These are phyloP conservation scores for Phytopythium mirpurense DNA, from an alignment of 352 stramenopile genomes.

Conservation along the genomic window DNA sequence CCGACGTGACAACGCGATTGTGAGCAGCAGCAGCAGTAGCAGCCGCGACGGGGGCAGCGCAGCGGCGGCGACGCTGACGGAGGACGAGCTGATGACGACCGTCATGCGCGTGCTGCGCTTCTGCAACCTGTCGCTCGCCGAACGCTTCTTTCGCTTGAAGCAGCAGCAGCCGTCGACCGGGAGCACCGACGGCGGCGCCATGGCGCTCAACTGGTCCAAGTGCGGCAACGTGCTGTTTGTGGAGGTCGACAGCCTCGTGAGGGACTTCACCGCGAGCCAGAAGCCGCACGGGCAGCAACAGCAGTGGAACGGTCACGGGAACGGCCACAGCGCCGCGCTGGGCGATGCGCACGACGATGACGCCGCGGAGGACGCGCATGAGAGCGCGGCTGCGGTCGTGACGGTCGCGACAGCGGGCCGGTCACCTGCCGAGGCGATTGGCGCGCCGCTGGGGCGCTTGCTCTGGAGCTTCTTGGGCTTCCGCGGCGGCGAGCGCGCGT, in stretches of 20 bases:
- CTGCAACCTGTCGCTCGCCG: constrained; percentile 74
- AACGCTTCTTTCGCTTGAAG: constrained; percentile 46
- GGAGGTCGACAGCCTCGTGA: constrained; percentile 72
- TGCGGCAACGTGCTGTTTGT: constrained; percentile 82
- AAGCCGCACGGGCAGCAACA: constrained; percentile 26
- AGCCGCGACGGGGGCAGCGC: constrained; percentile 4
- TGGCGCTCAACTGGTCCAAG: constrained; percentile 66
- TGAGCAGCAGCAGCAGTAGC: constrained; percentile 7
- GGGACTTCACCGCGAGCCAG: constrained; percentile 68
- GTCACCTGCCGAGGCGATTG: constrained; percentile 47
- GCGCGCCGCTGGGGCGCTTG: constrained; percentile 50
- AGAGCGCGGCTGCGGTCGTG: not conserved
- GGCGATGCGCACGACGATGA: constrained; percentile 1
- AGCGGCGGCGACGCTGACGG: constrained; percentile 15
- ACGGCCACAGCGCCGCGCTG: not conserved
- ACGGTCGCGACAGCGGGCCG: constrained; percentile 6
- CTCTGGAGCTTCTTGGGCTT: constrained; percentile 82
- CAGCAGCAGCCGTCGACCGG: constrained; percentile 15
- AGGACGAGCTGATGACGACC: constrained; percentile 59
- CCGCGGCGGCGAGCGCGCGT: constrained; percentile 71
- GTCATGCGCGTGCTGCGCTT: constrained; percentile 63
- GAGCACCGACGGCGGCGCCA: constrained; percentile 12
- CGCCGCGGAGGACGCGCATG: not conserved
- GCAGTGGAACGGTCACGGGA: not conserved
- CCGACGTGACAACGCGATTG: constrained; percentile 23